Base-by-base conservation (phyloP, 768 basidiomycete genomes). In the Hydnum rufescens region DNA sequence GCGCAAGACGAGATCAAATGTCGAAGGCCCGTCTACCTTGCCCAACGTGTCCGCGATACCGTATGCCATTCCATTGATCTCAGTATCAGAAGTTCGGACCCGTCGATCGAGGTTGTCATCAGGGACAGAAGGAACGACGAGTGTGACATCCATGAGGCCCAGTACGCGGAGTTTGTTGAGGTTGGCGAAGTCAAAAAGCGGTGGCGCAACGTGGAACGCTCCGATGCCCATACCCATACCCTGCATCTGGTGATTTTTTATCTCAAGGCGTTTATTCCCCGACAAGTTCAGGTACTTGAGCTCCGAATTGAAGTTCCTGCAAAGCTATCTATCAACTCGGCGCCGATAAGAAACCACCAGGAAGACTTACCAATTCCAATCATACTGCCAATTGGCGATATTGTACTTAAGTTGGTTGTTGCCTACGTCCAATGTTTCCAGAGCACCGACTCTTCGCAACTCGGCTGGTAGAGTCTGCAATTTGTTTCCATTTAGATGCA, bases 321-420 rank as follows among this genome's bases (percentile, higher is more conserved):
- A 55, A 4, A n/a, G 53, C 13, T 13, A 39, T 39, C 36, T 13
- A 39, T 47, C 32, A 3, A 3, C 2, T 31, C 18, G 30, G 32
- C 28, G 29, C 51, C 4, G n/a, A 5, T 4, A 22, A 51, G 34
- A 30, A 26, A 32, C 55, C 26, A 13, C 44, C 19, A 19, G n/a
- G 23, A 22, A 44, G 32, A 67, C 76, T 48, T 57, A 93, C 93
- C 95, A 96, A 63, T 99, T 97, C 92, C 92, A 97, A 66, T 99
- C 95, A 64, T 90, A 97, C 63, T 93, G 87, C 82, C 82, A 90
- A 61, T 99, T 99, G 58, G 87, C 84, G 59, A 95, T 89, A 63
- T 97, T 99, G 66, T 97, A 97, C 73, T 84, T 87, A 65, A 99
- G 70, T 51, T 77, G 65, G 63, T 99, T 99, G 63, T 82, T 90